phyloP scores from a whole-genome alignment of 371 early-diverging fungal species.

The Mortierella sp. region DNA sequence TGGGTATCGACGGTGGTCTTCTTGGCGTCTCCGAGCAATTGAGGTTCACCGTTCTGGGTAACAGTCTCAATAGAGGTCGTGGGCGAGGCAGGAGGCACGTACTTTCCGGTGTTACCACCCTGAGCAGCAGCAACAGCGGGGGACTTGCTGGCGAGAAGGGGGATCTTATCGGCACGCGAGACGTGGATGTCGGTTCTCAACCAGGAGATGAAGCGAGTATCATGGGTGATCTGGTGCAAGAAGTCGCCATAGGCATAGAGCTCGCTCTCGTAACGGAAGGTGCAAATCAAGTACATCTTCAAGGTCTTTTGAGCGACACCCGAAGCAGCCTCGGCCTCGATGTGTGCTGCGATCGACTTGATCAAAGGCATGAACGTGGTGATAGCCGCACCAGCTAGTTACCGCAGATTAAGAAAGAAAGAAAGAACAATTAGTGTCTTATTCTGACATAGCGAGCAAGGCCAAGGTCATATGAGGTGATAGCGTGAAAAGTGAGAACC shows the following conservation, averaged over 20 bases:
- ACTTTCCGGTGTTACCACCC: background rate
- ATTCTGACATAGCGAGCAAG: too few relatives aligned
- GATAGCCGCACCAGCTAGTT: conserved; percentile 45
- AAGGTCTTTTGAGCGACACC: conserved; percentile 3
- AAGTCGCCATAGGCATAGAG: conserved; percentile 52
- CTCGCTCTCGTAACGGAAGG: conserved; percentile 53
- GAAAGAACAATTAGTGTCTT: background rate
- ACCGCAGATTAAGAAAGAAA: too few relatives aligned
- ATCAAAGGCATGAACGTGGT: conserved; percentile 48
- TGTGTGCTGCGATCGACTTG: conserved; percentile 51
- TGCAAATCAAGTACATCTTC: conserved; percentile 39
- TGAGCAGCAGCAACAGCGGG: background rate
- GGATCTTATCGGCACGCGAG: conserved; percentile 38
- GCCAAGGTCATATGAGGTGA: too few relatives aligned
- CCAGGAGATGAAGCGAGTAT: conserved; percentile 49
- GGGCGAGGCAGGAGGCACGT: background rate
- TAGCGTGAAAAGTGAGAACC: too few relatives aligned
- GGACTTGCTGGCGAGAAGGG: background rate
- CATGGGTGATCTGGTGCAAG: conserved; percentile 43
- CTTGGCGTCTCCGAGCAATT: background rate
- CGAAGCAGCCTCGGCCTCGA: conserved; percentile 15
- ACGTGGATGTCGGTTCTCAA: conserved; percentile 31
- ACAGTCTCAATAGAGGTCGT: background rate
- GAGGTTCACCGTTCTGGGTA: background rate
- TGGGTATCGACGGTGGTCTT: background rate